phyloP scores from a whole-genome alignment of 78 protist genomes.

The Blattamonas nauphoetae region DNA sequence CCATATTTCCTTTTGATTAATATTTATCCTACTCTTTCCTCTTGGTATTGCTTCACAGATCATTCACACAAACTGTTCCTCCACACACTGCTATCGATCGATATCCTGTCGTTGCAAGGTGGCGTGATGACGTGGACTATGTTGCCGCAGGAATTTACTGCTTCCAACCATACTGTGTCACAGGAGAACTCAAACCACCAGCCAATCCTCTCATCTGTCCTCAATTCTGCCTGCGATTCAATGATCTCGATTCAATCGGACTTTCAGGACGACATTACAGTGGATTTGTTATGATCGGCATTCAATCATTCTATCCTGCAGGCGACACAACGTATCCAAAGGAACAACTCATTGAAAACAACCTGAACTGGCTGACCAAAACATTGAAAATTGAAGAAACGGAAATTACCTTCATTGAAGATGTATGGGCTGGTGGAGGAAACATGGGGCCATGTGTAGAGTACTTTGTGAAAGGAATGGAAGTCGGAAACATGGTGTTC shows the following conservation, averaged over 20 bases:
- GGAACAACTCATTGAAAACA: slow-evolving; percentile 22
- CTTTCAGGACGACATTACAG: slow-evolving; percentile 33
- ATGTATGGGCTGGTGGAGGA: slow-evolving; percentile 42
- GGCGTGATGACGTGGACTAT: slow-evolving; percentile 29
- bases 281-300: slow-evolving; percentile 33
- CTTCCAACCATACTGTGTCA: slow-evolving; percentile 20
- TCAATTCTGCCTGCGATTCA: slow-evolving; percentile 30
- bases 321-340: neutral
- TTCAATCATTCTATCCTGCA: slow-evolving; percentile 19
- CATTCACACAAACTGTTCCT: neutral
- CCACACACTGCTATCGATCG: slow-evolving; percentile 28
- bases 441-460: slow-evolving; percentile 43
- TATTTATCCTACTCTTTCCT: neutral
- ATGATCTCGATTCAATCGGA: slow-evolving; percentile 38
- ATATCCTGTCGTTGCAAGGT: slow-evolving; percentile 28
- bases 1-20: neutral
- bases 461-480: slow-evolving; percentile 28
- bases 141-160: slow-evolving; percentile 38
- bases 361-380: slow-evolving; percentile 25
- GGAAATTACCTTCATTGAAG: slow-evolving; percentile 27
- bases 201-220: slow-evolving; percentile 29
- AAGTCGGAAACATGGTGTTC: slow-evolving; percentile 39
- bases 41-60: neutral
- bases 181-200: slow-evolving; percentile 35
- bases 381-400: neutral